phyloP scores from a whole-genome alignment of 768 basidiomycete species.

The Psilocybe subaeruginosa region DNA sequence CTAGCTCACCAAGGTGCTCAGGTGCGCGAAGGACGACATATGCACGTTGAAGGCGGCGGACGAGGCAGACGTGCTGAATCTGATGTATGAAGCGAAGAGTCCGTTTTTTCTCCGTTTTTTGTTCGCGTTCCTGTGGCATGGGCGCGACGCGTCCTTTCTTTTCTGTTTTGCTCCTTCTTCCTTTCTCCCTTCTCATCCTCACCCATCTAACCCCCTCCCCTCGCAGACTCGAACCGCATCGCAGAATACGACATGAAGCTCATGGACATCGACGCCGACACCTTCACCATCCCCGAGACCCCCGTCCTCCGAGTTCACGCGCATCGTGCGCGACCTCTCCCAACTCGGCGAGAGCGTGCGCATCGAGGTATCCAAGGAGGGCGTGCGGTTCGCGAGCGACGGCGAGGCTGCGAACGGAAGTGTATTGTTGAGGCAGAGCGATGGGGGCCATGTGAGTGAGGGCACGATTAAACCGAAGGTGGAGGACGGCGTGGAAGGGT shows the following conservation, averaged over 20 bases:
- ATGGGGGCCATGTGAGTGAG: constrained; percentile 38
- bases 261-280: constrained; percentile 98
- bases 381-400: constrained; percentile 89
- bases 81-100: constrained; percentile 93
- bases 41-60: constrained; percentile 91
- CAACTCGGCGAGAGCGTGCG: constrained; percentile 92
- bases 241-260: constrained; percentile 99
- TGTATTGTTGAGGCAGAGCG: constrained; percentile 80
- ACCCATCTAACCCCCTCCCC: not conserved
- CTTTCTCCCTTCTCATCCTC: not conserved
- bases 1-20: constrained; percentile 92
- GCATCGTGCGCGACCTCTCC: constrained; percentile 92
- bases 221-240: constrained; percentile 83
- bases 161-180: no score
- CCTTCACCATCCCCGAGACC: constrained; percentile 94
- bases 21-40: constrained; percentile 94
- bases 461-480: constrained; percentile 44
- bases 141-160: not conserved
- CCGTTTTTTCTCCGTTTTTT: constrained; percentile 27
- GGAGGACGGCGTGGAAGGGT: constrained; percentile 31
- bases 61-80: constrained; percentile 84
- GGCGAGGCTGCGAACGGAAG: constrained; percentile 94
- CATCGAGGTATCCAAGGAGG: constrained; percentile 96
- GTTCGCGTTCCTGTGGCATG: not conserved
- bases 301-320: constrained; percentile 83